Conservation (phyloP, 1,139 yeast species). For the Geotrichum klebahnii region DNA sequence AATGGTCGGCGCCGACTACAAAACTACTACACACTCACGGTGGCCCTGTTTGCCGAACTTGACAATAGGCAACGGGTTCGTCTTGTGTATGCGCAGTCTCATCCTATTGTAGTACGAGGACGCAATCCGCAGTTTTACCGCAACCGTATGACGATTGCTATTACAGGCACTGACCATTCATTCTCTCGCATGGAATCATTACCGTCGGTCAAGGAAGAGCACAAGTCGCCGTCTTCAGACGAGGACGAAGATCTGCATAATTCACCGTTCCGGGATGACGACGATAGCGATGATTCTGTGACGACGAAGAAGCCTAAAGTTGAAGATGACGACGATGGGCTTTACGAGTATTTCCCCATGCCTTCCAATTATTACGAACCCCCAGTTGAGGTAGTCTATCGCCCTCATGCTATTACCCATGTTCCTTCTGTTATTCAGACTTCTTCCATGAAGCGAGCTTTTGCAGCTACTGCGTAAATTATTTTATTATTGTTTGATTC, state of each 20-base stretch:
- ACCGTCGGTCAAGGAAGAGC: constrained; percentile 3
- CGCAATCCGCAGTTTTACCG: constrained; percentile 61
- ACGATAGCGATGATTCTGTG: constrained; percentile 2
- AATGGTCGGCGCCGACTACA: constrained; percentile 58
- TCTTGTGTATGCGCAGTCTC: constrained; percentile 34
- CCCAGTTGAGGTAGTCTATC: constrained; percentile 56
- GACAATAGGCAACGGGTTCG: constrained; percentile 33
- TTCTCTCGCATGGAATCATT: too few relatives aligned
- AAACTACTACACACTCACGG: constrained; percentile 51
- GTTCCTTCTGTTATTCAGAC: constrained; percentile 26
- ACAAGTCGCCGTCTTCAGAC: constrained; percentile 5
- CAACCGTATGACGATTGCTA: constrained; percentile 49
- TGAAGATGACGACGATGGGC: constrained; percentile 20
- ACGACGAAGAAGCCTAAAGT: constrained; percentile 10
- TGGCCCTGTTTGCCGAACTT: constrained; percentile 42
- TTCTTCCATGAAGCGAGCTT: constrained; percentile 2
- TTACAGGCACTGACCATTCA: constrained; percentile 1
- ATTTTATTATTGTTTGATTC: not conserved
- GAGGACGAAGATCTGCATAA: constrained; percentile 13
- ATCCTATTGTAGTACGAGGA: constrained; percentile 61
- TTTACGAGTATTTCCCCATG: constrained; percentile 54
- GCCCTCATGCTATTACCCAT: constrained; percentile 59
- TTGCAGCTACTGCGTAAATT: constrained; percentile 23
- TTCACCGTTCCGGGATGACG: too few relatives aligned
- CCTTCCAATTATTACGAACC: constrained; percentile 55